phyloP scores from a whole-genome alignment of 768 basidiomycete species.

The Boletus coccyginus region DNA sequence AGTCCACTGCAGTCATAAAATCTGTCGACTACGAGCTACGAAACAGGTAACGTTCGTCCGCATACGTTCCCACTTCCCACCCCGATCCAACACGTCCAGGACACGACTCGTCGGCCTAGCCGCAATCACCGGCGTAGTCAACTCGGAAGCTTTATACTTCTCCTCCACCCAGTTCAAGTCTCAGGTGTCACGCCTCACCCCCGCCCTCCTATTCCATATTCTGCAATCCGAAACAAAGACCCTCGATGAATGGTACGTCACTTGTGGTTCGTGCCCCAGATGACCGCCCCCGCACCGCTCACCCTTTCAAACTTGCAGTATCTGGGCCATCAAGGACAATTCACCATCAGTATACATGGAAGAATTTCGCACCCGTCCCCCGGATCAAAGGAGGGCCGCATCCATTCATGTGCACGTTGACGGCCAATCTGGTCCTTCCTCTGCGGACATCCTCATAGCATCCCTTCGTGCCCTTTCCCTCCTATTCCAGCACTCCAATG shows the following conservation, averaged over 20 bases:
- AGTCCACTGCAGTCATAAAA: constrained; percentile 50
- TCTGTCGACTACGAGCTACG: constrained; percentile 64
- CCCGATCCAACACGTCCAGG: constrained; percentile 35
- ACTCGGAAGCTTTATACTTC: constrained; percentile 81
- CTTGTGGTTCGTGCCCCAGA: background rate
- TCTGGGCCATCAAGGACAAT: constrained; percentile 60
- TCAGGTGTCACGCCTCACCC: constrained; percentile 70
- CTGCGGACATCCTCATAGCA: constrained; percentile 70
- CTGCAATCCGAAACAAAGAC: constrained; percentile 56
- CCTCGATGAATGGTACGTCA: constrained; percentile 66
- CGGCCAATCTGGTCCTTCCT: constrained; percentile 81
- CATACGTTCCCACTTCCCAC: background rate
- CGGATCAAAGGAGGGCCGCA: constrained; percentile 77
- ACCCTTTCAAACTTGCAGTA: constrained; percentile 36
- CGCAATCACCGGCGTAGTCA: constrained; percentile 74
- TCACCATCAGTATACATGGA: constrained; percentile 76
- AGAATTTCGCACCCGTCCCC: constrained; percentile 80
- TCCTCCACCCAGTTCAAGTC: constrained; percentile 67
- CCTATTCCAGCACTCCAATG: constrained; percentile 73
- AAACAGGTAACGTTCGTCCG: constrained; percentile 55
- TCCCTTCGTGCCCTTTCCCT: constrained; percentile 69
- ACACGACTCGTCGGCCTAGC: constrained; percentile 85
- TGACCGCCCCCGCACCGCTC: background rate
- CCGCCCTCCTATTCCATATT: constrained; percentile 66
- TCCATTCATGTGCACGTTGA: constrained; percentile 89